Percentiles rank a stretch among this genome's conserved stretches.
Evolutionary conservation across 208 protist genomes (phyloP).

Genomic region (Acanthamoeba triangularis): DNA sequence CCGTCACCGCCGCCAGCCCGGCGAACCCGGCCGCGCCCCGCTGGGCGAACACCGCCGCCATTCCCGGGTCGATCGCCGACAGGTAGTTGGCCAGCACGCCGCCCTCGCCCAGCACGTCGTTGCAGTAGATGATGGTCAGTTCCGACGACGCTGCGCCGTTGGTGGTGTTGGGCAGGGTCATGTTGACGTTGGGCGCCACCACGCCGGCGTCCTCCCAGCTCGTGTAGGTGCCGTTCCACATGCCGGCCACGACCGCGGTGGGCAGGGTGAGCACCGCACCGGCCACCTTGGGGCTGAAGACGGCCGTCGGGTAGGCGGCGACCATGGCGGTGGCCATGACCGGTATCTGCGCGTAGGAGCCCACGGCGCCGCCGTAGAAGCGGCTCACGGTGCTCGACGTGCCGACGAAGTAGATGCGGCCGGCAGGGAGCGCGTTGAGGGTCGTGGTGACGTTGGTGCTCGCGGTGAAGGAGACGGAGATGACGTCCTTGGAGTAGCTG

Average conservation of each 20-base stretch:
- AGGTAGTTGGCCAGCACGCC: constrained; percentile 21
- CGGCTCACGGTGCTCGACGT: neutral
- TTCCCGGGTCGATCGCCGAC: neutral
- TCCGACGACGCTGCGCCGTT: neutral
- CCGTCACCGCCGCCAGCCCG: neutral
- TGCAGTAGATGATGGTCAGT: neutral
- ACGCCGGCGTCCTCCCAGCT: neutral
- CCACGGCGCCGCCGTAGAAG: neutral
- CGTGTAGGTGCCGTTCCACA: neutral
- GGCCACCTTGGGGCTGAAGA: neutral
- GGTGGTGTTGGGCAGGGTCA: neutral
- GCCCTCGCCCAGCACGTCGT: constrained; percentile 9
- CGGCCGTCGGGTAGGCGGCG: neutral
- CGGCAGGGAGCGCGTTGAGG: neutral
- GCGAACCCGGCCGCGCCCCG: neutral
- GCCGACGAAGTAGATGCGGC: neutral
- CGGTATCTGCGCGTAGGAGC: neutral
- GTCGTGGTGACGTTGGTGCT: neutral
- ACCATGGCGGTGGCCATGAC: constrained; percentile 10
- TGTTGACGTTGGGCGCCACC: neutral
- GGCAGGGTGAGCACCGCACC: neutral
- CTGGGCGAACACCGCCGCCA: neutral
- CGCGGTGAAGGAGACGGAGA: neutral
- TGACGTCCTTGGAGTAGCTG: neutral
- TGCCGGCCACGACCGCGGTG: neutral